Base-by-base conservation (phyloP, 148 eudicot species). In the Rhododendron griersonianum region DNA sequence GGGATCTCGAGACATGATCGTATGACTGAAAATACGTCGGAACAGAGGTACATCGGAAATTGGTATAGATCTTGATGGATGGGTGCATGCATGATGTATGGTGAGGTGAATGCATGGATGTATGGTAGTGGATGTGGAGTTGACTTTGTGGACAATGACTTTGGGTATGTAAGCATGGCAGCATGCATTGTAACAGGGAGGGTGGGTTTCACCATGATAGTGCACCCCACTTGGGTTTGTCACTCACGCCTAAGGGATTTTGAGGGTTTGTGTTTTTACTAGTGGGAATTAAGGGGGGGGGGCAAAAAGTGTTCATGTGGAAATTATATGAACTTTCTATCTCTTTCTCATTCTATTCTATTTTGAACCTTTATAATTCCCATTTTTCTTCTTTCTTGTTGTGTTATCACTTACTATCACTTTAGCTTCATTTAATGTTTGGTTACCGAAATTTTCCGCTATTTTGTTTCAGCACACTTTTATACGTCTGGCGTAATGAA, bases 171-270 rank as follows among this genome's bases (percentile, higher is more conserved):
- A 69, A 59, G 65, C 65, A 13, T 55, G 59, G 16, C 16, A 65
- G 87, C 83, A 80, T 87, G 81, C 85, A 81, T 78, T 87, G 78
- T 75, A 77, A 65, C 10, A 75, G 5, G 76, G 76, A n/a, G 53
- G 23, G 81, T 87, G 74, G 82, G 15, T 59, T 63, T 81, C 73
- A 84, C 89, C 89, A 90, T 89, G 80, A 91, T 89, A 84, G 81
- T 86, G 89, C 87, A 87, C 88, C 89, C 89, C 89, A 86, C 91
- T 89, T 87, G 65, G 84, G 86, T 81, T 87, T 84, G 91, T 87
- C 91, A 91, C 91, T 87, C 91, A 91, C 92, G 91, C 92, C 88
- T 87, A 84, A 82, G 85, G 76, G 84, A 76, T 82, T 89, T 89
- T 81, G 45, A 45, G 50, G 61, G 55, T 1, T 10, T 69, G 45